phyloP scores from a whole-genome alignment of 192 early-diverging fungal genomes.

The Coemansia asiatica region DNA sequence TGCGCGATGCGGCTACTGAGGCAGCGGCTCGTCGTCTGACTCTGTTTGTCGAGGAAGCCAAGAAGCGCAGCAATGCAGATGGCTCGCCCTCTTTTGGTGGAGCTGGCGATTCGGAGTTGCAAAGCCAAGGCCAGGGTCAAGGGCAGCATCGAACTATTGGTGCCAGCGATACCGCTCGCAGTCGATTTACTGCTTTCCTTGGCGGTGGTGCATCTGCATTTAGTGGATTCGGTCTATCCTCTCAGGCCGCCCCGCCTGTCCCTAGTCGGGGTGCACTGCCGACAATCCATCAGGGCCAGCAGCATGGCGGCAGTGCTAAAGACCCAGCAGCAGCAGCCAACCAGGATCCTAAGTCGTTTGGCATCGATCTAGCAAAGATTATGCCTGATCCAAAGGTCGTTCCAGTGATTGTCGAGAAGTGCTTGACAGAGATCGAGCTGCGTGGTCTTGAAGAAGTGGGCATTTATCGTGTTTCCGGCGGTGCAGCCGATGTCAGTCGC shows the following conservation, averaged over 20 bases:
- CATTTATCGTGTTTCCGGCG: constrained; percentile 72
- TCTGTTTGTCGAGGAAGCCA: constrained; percentile 64
- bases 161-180: constrained; percentile 43
- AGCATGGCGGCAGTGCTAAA: neutral
- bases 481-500: constrained; percentile 61
- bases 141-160: constrained; percentile 8
- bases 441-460: constrained; percentile 74
- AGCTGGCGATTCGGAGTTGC: constrained; percentile 5
- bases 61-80: constrained; percentile 37
- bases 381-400: constrained; percentile 61
- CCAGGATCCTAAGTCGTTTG: constrained; percentile 61
- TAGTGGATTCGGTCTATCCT: constrained; percentile 33
- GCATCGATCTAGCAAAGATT: constrained; percentile 59
- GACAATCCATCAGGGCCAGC: constrained; percentile 16
- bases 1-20: constrained; percentile 69
- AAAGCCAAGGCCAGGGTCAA: constrained; percentile 1
- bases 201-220: constrained; percentile 44
- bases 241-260: constrained; percentile 18
- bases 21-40: constrained; percentile 70
- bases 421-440: constrained; percentile 68
- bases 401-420: constrained; percentile 67
- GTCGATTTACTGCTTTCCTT: constrained; percentile 50
- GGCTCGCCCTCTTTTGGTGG: neutral
- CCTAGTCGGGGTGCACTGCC: constrained; percentile 33
- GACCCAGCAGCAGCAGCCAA: constrained; percentile 6